Base-by-base conservation (phyloP, 192 early-diverging fungal species). In the Coemansia sp. region DNA sequence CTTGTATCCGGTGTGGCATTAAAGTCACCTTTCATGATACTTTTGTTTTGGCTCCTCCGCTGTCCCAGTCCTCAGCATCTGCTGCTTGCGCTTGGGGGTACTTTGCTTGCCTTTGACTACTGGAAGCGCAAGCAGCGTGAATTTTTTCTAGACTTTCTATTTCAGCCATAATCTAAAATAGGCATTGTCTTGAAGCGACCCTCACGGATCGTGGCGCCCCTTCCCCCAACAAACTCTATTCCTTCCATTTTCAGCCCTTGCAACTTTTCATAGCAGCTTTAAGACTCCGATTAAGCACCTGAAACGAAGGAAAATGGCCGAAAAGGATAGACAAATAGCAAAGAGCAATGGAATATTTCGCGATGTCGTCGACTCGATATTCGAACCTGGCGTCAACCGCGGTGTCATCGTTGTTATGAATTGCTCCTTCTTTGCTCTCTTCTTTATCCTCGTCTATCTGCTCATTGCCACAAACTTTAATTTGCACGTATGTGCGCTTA, bases 321-420 rank as follows among this genome's bases (percentile, higher is more conserved):
- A 53, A 26, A 26, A 53, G 23, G 24, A 26, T 12, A 53, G 9
- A 21, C 23, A 39, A 4, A 16, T 55, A 36, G 39, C 67, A 26
- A 64, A 80, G 51, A 66, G 62, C 36, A 51, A 64, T 21, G 74
- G 77, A 20, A 64, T 84, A n/a, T 55, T 78, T 55, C 71, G 69
- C 39, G 83, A 84, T 66, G 68, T 84, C 62, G 68, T 84, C 60
- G 70, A 77, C 66, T 84, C 83, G n/a, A 76, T 80, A 24, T 84
- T 84, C 36, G 68, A 84, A 62, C 83, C 83, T 2, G 83, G 83
- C 36, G 77, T 84, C 66, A 84, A 84, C 69, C 83, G 56, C 46
- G 83, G 83, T n/a, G 77, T 84, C 16, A 56, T 79, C 20, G 49
- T 84, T 23, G 82, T 75, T 35, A 76, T 84, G 77, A 84, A 84